Evolutionary conservation across 345 rosid genomes (phyloP), one percentile per base, ranked within the genome.

Genomic region (Linum tenue): DNA sequence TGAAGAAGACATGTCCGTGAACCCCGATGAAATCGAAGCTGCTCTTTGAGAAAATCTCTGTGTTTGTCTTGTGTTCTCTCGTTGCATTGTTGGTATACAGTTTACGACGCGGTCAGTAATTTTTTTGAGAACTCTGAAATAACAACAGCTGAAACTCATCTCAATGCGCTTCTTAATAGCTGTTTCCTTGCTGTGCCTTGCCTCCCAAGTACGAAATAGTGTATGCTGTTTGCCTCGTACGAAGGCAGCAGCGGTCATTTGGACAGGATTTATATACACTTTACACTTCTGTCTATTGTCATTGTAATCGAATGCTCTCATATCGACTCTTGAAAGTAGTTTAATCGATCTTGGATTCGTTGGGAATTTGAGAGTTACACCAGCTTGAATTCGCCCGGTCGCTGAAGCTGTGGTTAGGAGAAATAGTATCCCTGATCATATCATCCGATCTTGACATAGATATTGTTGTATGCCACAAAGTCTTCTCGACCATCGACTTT

Each of bases 11-110:
- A 81, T 75, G 16, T 79, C 82, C 39, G 77, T 78, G 60, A 56
- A 17, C 48, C 60, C 72, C 2, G 72, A 73, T 56, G 77, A 84
- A 78, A 72, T 80, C 14, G 97, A 86, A 79, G 81, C 95, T 64
- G 66, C 82, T 37, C 62, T 73, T 37, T 87, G 79, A 86, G 41
- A 50, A 60, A 37, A 8, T 62, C 59, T 37, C 42, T 37, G 6
- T 10, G 53, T 15, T 3, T 48, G 12, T 48, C 6, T 43, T 43
- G 53, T 48, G 31, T 22, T 22, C 31, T 22, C 31, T 22, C 31
- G 31, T 56, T 37, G 35, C 2, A 64, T 35, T 37, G 56, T 22
- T 62, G 59, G 55, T 57, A 64, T 69, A 62, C 56, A 53, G 38
- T 44, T 37, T 10, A 3, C 60, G 14, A 9, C 9, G 67, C 36